Percentiles rank a stretch among this genome's conserved stretches.
phyloP scores from a whole-genome alignment of 345 rosid species.

The Hibiscus mutabilis region DNA sequence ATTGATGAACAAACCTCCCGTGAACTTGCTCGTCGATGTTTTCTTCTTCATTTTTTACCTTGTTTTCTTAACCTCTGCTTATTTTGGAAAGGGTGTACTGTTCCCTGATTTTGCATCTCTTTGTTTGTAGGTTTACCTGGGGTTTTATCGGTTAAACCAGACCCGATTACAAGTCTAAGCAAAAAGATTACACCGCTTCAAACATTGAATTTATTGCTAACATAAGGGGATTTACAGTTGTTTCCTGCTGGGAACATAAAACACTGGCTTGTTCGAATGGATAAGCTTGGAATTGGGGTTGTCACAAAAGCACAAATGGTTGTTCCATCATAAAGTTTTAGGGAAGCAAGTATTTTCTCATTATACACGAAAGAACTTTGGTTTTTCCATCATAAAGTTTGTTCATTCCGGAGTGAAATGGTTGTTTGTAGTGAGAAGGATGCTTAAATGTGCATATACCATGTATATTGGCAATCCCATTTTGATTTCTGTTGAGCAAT shows the following conservation, averaged over 20 bases:
- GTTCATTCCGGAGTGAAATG: too few species aligned
- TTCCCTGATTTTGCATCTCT: conserved; percentile 20
- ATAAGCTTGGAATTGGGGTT: conserved; percentile 64
- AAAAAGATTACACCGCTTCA: conserved; percentile 18
- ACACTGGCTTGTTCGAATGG: conserved; percentile 66
- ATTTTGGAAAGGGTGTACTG: too few species aligned
- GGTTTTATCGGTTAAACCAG: conserved; percentile 59
- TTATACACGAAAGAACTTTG: too few species aligned
- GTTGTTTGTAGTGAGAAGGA: too few species aligned
- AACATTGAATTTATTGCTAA: not conserved
- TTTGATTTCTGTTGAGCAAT: too few species aligned
- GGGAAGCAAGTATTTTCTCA: too few species aligned
- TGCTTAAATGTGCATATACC: too few species aligned
- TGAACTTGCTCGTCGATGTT: conserved; percentile 44
- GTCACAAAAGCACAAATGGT: conserved; percentile 95
- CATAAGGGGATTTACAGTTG: not conserved
- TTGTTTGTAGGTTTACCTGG: conserved; percentile 49
- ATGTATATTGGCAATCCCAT: too few species aligned
- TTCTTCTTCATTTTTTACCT: not conserved
- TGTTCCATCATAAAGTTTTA: conserved; percentile 69
- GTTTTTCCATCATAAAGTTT: too few species aligned
- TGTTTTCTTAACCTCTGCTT: not conserved
- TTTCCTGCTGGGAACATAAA: conserved; percentile 33
- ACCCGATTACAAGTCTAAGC: conserved; percentile 23
- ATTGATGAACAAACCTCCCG: too few species aligned